These are phyloP conservation scores for Asterionellopsis glacialis DNA, from an alignment of 108 stramenopile genomes.

Conservation along the genomic window DNA sequence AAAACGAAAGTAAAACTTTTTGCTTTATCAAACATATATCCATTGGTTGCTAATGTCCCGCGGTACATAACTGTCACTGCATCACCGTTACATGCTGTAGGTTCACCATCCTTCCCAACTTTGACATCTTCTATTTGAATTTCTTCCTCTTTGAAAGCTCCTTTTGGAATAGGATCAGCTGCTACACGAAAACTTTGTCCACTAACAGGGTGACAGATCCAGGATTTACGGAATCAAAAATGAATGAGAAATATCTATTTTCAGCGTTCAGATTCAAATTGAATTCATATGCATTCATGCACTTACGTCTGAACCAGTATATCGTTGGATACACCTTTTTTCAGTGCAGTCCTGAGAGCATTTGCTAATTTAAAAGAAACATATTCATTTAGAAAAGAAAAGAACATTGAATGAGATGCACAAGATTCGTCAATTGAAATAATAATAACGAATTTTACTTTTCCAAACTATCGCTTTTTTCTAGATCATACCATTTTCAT, in stretches of 20 bases:
- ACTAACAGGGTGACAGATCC: no score
- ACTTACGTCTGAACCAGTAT: conserved; percentile 37
- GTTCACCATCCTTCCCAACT: conserved; percentile 14
- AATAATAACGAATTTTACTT: no score
- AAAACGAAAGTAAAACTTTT: conserved; percentile 61
- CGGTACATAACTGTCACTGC: conserved; percentile 66
- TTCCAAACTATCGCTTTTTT: no score
- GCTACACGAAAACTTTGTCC: conserved; percentile 75
- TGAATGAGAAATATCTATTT: no score
- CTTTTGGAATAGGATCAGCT: conserved; percentile 37
- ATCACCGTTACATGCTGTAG: conserved; percentile 47
- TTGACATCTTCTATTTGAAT: conserved; percentile 37
- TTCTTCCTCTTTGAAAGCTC: conserved; percentile 11
- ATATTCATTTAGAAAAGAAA: no score
- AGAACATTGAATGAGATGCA: no score
- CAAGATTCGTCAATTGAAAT: no score
- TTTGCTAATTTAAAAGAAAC: no score
- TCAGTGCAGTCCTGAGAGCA: conserved; percentile 62
- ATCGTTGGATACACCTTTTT: conserved; percentile 56
- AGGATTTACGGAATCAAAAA: no score
- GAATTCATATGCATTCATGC: no score
- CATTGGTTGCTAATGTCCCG: conserved; percentile 56
- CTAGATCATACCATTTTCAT: conserved; percentile 30
- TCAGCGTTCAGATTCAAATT: no score
- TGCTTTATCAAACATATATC: conserved; percentile 59